Base-by-base conservation (phyloP, 164 flowering plant species). In the Tinospora cordifolia region DNA sequence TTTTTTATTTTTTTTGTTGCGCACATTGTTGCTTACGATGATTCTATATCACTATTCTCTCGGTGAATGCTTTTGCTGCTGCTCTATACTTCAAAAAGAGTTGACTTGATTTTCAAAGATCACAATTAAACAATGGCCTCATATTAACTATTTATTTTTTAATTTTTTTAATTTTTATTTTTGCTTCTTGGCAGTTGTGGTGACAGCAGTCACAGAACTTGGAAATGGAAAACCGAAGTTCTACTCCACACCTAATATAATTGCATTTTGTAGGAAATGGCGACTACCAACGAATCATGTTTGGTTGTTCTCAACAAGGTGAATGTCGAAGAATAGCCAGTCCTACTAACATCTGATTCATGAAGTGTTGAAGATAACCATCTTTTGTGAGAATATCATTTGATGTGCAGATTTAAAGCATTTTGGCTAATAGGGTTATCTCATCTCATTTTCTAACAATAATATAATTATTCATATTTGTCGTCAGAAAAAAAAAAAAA, bases 241-340 rank as follows among this genome's bases (percentile, higher is more conserved):
- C 81, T 94, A 92, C 73, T 85, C 98, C 59, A 92, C 99, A 49
- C 90, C 99, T 34, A 95, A 92, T 47, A 71, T 94, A 71, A 89
- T 94, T 76, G 91, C 97, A 54, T 94, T 94, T 68, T 92, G 97
- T 79, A 78, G 98, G 75, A 83, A 82, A 79, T 94, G 99, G 99
- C 89, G 94, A 41, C 80, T 94, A 26, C 96, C 98, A 54, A 90
- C 97, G 71, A 94, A 94, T 83, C 98, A 94, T 77, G 84, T 92
- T 67, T 94, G 99, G 98, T 67, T 92, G 78, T 90, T 94, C 80
- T 90, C 98, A 67, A 85, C 97, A 62, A 88, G 97, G 98, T 94
- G 74, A 80, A 49, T 17, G 69, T 75, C 51, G 0, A n/a, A 54
- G 22, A 24, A 21, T n/a, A 9, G 24, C 60, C 25, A 49, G 38